phyloP scores from a whole-genome alignment of 2,329 filamentous ascomycete genomes.

The Cryphonectria japonica region DNA sequence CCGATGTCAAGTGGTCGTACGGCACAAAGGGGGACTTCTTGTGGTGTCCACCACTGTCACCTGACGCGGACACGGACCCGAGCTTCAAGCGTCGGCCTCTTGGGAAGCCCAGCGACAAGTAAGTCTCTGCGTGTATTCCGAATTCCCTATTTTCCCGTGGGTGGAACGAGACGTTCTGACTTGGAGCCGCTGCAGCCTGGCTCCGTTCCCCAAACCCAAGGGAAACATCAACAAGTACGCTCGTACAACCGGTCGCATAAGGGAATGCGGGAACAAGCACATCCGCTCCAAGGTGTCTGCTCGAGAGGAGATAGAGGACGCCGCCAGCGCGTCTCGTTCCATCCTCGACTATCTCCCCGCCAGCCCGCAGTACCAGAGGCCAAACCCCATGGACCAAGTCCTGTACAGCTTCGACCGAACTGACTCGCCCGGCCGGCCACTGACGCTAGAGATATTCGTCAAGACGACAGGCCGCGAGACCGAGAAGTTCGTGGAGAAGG shows the following conservation, averaged over 20 bases:
- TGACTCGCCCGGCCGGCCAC: slow-evolving; percentile 43
- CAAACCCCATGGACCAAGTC: slow-evolving; percentile 40
- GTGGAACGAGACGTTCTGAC: slow-evolving; percentile 14
- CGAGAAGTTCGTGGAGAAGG: slow-evolving; percentile 51
- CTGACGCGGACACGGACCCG: slow-evolving; percentile 34
- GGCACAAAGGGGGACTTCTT: slow-evolving; percentile 34
- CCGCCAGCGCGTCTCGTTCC: slow-evolving; percentile 41
- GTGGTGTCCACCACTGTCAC: slow-evolving; percentile 4
- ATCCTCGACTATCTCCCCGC: slow-evolving; percentile 40
- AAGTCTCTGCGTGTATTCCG: slow-evolving; percentile 31
- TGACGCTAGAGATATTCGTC: slow-evolving; percentile 46
- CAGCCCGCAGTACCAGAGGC: slow-evolving; percentile 31
- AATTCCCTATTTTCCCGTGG: background rate
- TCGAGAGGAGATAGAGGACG: slow-evolving; percentile 42
- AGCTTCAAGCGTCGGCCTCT: slow-evolving; percentile 42
- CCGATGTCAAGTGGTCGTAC: slow-evolving; percentile 46
- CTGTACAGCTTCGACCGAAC: slow-evolving; percentile 50
- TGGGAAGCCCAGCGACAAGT: slow-evolving; percentile 40
- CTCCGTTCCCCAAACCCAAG: slow-evolving; percentile 31
- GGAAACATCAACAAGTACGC: slow-evolving; percentile 46
- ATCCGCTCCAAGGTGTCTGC: slow-evolving; percentile 41
- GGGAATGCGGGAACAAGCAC: slow-evolving; percentile 35
- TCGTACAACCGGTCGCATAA: slow-evolving; percentile 33
- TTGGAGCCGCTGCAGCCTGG: slow-evolving; percentile 22
- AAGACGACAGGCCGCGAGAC: slow-evolving; percentile 44